Base-by-base conservation (phyloP, 257 asterid species). In the Lithospermum erythrorhizon region DNA sequence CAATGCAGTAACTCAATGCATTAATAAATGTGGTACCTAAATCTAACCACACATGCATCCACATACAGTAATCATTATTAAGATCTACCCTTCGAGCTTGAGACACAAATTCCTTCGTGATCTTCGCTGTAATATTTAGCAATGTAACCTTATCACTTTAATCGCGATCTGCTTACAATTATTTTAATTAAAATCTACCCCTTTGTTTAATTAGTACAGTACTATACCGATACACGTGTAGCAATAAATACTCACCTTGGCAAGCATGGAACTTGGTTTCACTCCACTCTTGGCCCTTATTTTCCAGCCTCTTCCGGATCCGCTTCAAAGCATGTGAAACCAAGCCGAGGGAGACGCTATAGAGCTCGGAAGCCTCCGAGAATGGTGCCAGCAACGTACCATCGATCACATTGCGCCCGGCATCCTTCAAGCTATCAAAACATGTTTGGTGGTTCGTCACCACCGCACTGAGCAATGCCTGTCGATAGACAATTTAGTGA, bases 391-490 rank as follows among this genome's bases (percentile, higher is more conserved):
- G 61, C 62, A 74, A 47, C 24, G 69, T 62, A 19, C 53, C 35
- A 55, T 59, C 70, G 18, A 70, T 58, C n/a, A 62, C 66, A 23
- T 22, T 51, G 20, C 3, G 16, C 23, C 47, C 47, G 0, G 70
- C 79, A 25, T 73, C 77, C 23, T 22, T 73, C 23, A 79, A 61
- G 4, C 84, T 79, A 32, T 72, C 84, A 49, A 45, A 75, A 41
- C 84, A 79, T 9, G 81, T 79, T 58, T 79, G 77, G 59, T 72
- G 81, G 65, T 79, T 75, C 4, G 84, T 79, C 60, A 75, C 78
- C 30, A 79, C 81, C 1, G 75, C 81, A 70, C 84, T 75, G n/a
- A 79, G 66, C 75, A 79, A 59, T 14, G 77, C 61, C 70, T 72
- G 18, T 17, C 2, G 45, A 35, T 35, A 35, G 13, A 35, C 14